These are phyloP conservation scores for Fusarium tupiense DNA, from an alignment of 2,329 filamentous ascomycete genomes.

Conservation along the genomic window DNA sequence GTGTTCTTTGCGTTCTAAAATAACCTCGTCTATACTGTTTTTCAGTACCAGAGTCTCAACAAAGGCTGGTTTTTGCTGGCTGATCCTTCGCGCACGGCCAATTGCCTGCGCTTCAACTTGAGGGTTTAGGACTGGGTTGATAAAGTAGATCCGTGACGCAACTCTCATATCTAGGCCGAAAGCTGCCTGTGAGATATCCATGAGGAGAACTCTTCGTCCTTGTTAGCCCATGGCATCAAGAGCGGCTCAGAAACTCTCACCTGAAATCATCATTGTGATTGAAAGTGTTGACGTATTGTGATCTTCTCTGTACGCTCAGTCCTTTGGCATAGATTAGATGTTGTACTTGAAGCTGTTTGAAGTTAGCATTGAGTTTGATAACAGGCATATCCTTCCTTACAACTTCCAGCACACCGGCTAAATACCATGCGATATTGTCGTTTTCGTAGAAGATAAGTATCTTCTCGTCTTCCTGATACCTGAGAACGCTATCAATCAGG, in stretches of 20 bases:
- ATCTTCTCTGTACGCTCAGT: slow-evolving; percentile 68
- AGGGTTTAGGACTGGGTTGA: slow-evolving; percentile 87
- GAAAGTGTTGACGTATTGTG: slow-evolving; percentile 82
- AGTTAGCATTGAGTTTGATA: slow-evolving; percentile 6
- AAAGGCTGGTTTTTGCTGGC: slow-evolving; percentile 79
- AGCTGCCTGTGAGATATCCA: slow-evolving; percentile 90
- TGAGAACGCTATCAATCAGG: slow-evolving; percentile 76
- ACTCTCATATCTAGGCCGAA: slow-evolving; percentile 86
- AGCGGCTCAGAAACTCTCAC: slow-evolving; percentile 38
- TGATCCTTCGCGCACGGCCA: slow-evolving; percentile 88
- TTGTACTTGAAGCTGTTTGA: slow-evolving; percentile 61
- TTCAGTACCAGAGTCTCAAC: slow-evolving; percentile 88
- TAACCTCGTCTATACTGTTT: slow-evolving; percentile 85
- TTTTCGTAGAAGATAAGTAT: slow-evolving; percentile 94
- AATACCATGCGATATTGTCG: slow-evolving; percentile 86
- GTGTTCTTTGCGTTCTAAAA: slow-evolving; percentile 75
- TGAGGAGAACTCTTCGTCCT: slow-evolving; percentile 75
- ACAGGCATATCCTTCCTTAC: slow-evolving; percentile 48
- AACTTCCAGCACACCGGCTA: slow-evolving; percentile 83
- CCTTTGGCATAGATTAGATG: slow-evolving; percentile 75
- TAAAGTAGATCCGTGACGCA: slow-evolving; percentile 87
- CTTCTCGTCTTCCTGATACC: slow-evolving; percentile 78
- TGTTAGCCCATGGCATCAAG: background rate
- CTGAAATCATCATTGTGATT: slow-evolving; percentile 73
- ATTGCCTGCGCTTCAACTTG: slow-evolving; percentile 90